These are phyloP conservation scores for Lachnellula cervina DNA, from an alignment of 2,329 filamentous ascomycete genomes.

Conservation along the genomic window DNA sequence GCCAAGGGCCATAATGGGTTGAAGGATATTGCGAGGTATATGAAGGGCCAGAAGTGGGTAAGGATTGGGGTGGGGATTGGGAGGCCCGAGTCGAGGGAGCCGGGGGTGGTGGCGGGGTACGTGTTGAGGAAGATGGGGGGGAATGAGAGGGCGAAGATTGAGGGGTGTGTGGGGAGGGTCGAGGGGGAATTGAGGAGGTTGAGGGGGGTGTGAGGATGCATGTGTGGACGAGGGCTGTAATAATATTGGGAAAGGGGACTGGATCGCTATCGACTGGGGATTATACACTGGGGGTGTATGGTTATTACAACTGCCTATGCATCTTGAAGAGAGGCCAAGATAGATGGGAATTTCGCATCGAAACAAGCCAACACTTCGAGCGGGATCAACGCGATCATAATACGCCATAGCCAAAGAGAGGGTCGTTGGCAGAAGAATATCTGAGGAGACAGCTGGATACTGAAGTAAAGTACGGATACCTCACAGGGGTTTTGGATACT, in stretches of 20 bases:
- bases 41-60: conserved; percentile 42
- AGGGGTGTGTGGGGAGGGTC: conserved; percentile 24
- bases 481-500: too few relatives aligned
- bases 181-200: conserved; percentile 24
- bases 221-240: neutral
- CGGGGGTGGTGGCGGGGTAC: conserved; percentile 65
- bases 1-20: conserved; percentile 71
- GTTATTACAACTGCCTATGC: too few relatives aligned
- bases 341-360: too few relatives aligned
- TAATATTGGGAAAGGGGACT: too few relatives aligned
- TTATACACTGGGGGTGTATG: too few relatives aligned
- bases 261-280: too few relatives aligned
- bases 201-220: neutral
- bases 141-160: conserved; percentile 25
- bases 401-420: neutral
- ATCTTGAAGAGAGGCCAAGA: too few relatives aligned
- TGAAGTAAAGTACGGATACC: too few relatives aligned
- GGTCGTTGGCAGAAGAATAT: too few relatives aligned
- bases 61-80: conserved; percentile 83
- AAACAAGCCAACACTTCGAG: too few relatives aligned
- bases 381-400: neutral
- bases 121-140: conserved; percentile 53
- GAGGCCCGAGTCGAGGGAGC: conserved; percentile 66
- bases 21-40: conserved; percentile 55
- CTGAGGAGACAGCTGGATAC: too few relatives aligned